Evolutionary conservation across 345 rosid species (phyloP).

Genomic region (Populus nigra): DNA sequence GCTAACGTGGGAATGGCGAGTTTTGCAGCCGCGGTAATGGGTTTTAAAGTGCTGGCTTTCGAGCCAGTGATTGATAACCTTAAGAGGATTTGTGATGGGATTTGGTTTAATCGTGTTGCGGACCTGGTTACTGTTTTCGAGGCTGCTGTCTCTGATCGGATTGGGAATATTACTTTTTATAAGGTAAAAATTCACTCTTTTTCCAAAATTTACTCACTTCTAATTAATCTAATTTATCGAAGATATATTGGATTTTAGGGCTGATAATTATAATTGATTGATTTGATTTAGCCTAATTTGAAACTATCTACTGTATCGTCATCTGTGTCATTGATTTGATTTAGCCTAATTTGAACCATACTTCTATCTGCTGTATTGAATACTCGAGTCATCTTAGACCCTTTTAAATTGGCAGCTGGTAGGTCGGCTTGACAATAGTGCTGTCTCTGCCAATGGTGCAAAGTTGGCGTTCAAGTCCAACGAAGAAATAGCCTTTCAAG

Average conservation of each 20-base stretch:
- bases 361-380: background rate
- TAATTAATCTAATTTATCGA: no score
- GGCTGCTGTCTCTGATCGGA: constrained; percentile 79
- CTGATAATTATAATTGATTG: background rate
- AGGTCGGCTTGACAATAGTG: constrained; percentile 97
- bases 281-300: background rate
- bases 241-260: background rate
- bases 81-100: constrained; percentile 94
- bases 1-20: constrained; percentile 99
- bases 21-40: constrained; percentile 93
- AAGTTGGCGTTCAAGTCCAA: constrained; percentile 91
- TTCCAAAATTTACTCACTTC: background rate
- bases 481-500: constrained; percentile 85
- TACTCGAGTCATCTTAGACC: background rate
- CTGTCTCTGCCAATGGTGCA: constrained; percentile 87
- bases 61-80: constrained; percentile 92
- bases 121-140: constrained; percentile 76
- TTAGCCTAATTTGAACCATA: background rate
- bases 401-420: constrained; percentile 52
- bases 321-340: background rate
- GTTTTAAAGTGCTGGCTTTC: constrained; percentile 76
- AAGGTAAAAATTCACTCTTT: constrained; percentile 44
- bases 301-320: background rate
- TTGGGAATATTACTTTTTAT: constrained; percentile 78
- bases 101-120: constrained; percentile 82